phyloP scores from a whole-genome alignment of 106 monocot genomes.

The Iris macrosiphon region DNA sequence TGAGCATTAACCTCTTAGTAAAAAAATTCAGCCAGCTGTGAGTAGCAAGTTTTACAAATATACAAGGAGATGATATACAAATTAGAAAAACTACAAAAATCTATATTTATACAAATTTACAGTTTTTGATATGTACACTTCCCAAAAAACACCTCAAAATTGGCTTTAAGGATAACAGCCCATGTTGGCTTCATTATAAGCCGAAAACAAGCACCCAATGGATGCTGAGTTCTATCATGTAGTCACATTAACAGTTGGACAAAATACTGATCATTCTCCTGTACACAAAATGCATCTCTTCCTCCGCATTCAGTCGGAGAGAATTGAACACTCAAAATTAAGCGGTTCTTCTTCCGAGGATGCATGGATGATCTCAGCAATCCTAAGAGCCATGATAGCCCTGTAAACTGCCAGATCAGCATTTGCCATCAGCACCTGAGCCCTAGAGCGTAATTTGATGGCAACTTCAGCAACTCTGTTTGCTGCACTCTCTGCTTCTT shows the following conservation, averaged over 20 bases:
- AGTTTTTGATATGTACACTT: neutral
- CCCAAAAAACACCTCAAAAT: constrained; percentile 7
- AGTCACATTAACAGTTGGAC: neutral
- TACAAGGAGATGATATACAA: neutral
- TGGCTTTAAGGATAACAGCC: constrained; percentile 13
- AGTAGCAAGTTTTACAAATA: neutral
- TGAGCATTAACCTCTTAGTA: neutral
- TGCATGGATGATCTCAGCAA: constrained; percentile 37
- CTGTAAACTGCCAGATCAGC: constrained; percentile 64
- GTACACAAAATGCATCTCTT: constrained; percentile 1
- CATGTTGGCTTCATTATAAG: neutral
- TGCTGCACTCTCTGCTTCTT: constrained; percentile 38
- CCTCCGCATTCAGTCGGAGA: constrained; percentile 5
- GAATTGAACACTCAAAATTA: constrained; percentile 19
- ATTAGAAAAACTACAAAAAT: constrained; percentile 10
- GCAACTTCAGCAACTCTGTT: constrained; percentile 30
- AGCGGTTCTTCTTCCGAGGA: constrained; percentile 2
- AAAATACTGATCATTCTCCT: constrained; percentile 3
- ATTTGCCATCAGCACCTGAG: constrained; percentile 59
- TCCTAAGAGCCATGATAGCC: constrained; percentile 52
- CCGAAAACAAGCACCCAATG: neutral
- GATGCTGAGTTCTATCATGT: neutral
- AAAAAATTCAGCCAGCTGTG: neutral
- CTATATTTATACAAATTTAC: constrained; percentile 17
- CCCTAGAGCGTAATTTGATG: constrained; percentile 28